These are phyloP conservation scores for Senecio squalidus DNA, from an alignment of 140 eudicot species.

Conservation along the genomic window DNA sequence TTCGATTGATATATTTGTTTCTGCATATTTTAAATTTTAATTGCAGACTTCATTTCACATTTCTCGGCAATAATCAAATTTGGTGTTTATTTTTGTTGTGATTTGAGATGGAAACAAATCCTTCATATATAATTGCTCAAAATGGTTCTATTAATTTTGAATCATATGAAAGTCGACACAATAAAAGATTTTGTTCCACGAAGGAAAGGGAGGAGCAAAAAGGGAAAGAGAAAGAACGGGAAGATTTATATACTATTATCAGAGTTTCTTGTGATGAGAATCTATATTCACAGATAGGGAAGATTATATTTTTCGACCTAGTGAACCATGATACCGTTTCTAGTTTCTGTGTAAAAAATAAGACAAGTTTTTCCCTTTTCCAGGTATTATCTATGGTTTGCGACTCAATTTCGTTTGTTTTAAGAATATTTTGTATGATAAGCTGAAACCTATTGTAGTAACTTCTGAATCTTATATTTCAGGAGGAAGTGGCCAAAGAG, in stretches of 20 bases:
- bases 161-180: no score
- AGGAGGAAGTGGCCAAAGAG: constrained; percentile 88
- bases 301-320: constrained; percentile 74
- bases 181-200: no score
- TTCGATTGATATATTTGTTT: no score
- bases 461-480: constrained; percentile 15
- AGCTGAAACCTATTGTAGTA: neutral
- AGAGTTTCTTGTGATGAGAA: constrained; percentile 92
- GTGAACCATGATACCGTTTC: constrained; percentile 93
- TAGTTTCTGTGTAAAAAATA: constrained; percentile 70
- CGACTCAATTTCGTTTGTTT: neutral
- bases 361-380: constrained; percentile 55
- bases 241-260: constrained; percentile 78
- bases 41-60: no score
- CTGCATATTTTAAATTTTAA: no score
- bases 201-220: constrained; percentile 87
- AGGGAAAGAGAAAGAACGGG: constrained; percentile 72
- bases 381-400: constrained; percentile 43
- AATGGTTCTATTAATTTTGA: no score
- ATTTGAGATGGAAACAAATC: no score
- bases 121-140: no score
- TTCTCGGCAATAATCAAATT: no score
- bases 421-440: neutral
- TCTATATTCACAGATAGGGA: constrained; percentile 70
- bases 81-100: no score